Conservation (phyloP, 148 eudicot species). For the Vaccinium myrtillus region DNA sequence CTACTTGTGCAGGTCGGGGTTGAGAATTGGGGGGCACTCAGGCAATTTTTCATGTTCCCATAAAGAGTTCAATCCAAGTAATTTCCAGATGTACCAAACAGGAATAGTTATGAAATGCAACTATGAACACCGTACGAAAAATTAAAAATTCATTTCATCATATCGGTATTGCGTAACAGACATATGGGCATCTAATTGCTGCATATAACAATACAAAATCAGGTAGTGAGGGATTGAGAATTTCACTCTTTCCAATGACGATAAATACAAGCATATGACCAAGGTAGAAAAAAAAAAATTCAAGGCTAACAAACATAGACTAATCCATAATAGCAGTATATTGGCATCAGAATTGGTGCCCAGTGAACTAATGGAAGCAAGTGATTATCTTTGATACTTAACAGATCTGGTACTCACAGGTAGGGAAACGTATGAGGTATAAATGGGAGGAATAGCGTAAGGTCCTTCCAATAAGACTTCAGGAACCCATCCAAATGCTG, state of each 20-base stretch:
- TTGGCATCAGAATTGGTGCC: not conserved
- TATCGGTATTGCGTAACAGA: not conserved
- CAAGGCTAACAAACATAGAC: not conserved
- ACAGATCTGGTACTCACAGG: not conserved
- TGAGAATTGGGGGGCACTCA: no score
- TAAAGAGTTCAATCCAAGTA: no score
- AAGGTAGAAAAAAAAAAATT: no score
- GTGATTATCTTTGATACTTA: not conserved
- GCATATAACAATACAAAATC: not conserved
- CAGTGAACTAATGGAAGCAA: not conserved
- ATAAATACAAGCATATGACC: not conserved
- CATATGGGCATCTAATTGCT: not conserved
- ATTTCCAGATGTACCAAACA: no score
- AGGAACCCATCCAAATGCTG: conserved; percentile 24
- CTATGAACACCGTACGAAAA: not conserved
- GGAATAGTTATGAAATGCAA: no score
- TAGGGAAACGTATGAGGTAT: not conserved
- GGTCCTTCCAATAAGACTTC: conserved; percentile 27
- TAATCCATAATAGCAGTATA: not conserved
- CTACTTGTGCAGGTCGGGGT: no score
- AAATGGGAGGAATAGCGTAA: conserved; percentile 21
- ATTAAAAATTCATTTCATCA: not conserved
- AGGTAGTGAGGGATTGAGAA: no score
- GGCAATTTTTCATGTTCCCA: no score
- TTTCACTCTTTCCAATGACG: no score